A percentile compares a stretch with the other conserved stretches of the same genome.
Conservation (phyloP, 495 filamentous ascomycete genomes). For the Delitschia confertaspora region DNA sequence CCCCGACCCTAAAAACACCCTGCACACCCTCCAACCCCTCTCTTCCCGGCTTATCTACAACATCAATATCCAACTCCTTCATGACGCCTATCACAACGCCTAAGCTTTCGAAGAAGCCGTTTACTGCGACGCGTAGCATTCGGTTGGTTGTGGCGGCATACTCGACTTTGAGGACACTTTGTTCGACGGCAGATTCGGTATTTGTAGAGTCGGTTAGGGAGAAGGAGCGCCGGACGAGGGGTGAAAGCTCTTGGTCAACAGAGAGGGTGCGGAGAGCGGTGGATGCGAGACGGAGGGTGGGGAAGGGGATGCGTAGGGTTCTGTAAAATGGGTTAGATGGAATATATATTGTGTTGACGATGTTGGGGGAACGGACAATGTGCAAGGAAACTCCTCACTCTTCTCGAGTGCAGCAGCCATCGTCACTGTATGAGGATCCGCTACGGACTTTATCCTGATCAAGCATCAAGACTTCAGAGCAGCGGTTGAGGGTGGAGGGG, state of each 20-base stretch:
- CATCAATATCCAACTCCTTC: constrained; percentile 82
- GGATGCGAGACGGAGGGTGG: constrained; percentile 66
- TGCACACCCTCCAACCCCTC: constrained; percentile 35
- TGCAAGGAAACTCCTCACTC: constrained; percentile 58
- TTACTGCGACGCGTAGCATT: constrained; percentile 94
- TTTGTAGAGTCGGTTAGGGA: constrained; percentile 38
- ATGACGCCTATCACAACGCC: constrained; percentile 76
- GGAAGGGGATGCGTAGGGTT: constrained; percentile 73
- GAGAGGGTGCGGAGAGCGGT: constrained; percentile 65
- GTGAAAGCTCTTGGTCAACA: constrained; percentile 84
- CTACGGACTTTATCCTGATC: constrained; percentile 11
- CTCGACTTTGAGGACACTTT: constrained; percentile 57
- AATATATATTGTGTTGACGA: background rate
- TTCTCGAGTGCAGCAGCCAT: background rate
- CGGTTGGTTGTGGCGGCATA: constrained; percentile 89
- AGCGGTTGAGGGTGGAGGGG: background rate
- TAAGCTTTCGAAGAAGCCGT: constrained; percentile 93
- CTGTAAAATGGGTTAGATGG: constrained; percentile 37
- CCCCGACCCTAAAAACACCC: constrained; percentile 28
- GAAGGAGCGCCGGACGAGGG: constrained; percentile 66
- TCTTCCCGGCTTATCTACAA: constrained; percentile 42
- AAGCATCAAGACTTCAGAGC: background rate
- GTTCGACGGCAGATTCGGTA: constrained; percentile 30
- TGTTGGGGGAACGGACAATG: constrained; percentile 46
- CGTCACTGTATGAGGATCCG: background rate